These are phyloP conservation scores for Teunomyces barrocoloradensis DNA, from an alignment of 805 yeast species.

Conservation along the genomic window DNA sequence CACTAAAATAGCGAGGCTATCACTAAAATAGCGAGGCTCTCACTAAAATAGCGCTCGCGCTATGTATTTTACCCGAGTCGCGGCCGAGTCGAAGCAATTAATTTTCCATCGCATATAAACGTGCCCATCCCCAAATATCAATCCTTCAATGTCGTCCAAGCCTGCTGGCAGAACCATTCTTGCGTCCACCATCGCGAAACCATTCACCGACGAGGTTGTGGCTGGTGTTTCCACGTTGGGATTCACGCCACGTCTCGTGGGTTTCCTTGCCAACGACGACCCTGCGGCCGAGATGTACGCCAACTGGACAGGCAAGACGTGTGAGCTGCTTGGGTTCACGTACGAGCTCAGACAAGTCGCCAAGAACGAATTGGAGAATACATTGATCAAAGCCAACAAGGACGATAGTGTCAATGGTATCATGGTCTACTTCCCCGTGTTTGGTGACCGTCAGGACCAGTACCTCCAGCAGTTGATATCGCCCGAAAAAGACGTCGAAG, in stretches of 20 bases:
- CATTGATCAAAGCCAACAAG: constrained; percentile 75
- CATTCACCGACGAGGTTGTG: constrained; percentile 70
- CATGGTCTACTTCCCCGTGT: constrained; percentile 96
- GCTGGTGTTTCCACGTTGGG: constrained; percentile 51
- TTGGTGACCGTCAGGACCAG: constrained; percentile 92
- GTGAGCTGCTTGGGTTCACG: constrained; percentile 78
- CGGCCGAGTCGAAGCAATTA: not conserved
- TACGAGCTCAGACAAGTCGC: constrained; percentile 73
- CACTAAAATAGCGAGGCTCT: too few relatives aligned
- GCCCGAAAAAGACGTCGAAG: constrained; percentile 94
- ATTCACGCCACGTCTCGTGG: constrained; percentile 76
- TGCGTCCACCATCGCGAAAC: constrained; percentile 85
- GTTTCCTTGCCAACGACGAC: constrained; percentile 86
- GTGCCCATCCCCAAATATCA: not conserved
- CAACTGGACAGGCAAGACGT: constrained; percentile 90
- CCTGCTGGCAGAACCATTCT: constrained; percentile 77
- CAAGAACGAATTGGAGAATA: constrained; percentile 83
- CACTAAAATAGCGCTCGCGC: not conserved
- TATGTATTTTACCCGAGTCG: constrained; percentile 2
- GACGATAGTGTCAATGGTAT: constrained; percentile 82
- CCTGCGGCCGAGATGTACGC: constrained; percentile 97
- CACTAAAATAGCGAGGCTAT: too few relatives aligned
- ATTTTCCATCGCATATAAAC: not conserved
- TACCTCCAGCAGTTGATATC: constrained; percentile 91
- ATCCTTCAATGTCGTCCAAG: constrained; percentile 13